Conservation (phyloP, 2,329 filamentous ascomycete species). For the Dothideomycetes sp. region DNA sequence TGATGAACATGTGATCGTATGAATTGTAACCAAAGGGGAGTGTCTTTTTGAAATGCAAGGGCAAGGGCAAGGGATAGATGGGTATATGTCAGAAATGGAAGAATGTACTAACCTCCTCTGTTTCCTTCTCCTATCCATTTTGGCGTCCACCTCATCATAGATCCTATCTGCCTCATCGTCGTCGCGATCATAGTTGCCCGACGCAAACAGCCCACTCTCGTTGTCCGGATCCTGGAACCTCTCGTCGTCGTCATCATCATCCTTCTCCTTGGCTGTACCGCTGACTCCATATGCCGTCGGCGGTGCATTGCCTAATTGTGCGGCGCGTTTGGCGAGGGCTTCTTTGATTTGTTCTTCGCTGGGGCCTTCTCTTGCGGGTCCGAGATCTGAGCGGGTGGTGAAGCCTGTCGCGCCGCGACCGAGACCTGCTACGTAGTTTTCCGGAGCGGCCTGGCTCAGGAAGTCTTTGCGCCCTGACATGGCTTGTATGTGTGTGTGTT, state of each 20-base stretch:
- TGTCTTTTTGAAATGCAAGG: slow-evolving; percentile 13
- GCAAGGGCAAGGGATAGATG: slow-evolving; percentile 7
- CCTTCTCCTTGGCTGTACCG: slow-evolving; percentile 61
- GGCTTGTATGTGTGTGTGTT: too few relatives aligned
- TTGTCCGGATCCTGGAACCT: slow-evolving; percentile 95
- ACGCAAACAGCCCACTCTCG: slow-evolving; percentile 89
- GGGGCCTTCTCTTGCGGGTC: slow-evolving; percentile 86
- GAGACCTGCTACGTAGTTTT: slow-evolving; percentile 74
- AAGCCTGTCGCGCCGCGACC: slow-evolving; percentile 97
- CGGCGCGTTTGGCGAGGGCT: slow-evolving; percentile 85
- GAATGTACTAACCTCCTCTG: slow-evolving; percentile 64
- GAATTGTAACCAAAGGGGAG: too few relatives aligned
- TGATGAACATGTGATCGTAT: slow-evolving; percentile 20
- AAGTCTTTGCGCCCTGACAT: slow-evolving; percentile 72
- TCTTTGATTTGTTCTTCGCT: slow-evolving; percentile 98
- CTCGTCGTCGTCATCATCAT: slow-evolving; percentile 64
- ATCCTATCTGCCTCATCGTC: slow-evolving; percentile 97
- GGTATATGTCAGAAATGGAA: slow-evolving; percentile 8
- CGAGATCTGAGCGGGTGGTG: slow-evolving; percentile 91
- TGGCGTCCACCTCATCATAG: slow-evolving; percentile 91
- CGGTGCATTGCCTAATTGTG: slow-evolving; percentile 62
- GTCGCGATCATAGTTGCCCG: slow-evolving; percentile 91
- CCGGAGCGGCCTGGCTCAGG: slow-evolving; percentile 61
- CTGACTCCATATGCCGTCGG: slow-evolving; percentile 61
- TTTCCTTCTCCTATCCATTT: slow-evolving; percentile 84